Evolutionary conservation across 192 early-diverging fungal genomes (phyloP).

Genomic region (Podila clonocystis): DNA sequence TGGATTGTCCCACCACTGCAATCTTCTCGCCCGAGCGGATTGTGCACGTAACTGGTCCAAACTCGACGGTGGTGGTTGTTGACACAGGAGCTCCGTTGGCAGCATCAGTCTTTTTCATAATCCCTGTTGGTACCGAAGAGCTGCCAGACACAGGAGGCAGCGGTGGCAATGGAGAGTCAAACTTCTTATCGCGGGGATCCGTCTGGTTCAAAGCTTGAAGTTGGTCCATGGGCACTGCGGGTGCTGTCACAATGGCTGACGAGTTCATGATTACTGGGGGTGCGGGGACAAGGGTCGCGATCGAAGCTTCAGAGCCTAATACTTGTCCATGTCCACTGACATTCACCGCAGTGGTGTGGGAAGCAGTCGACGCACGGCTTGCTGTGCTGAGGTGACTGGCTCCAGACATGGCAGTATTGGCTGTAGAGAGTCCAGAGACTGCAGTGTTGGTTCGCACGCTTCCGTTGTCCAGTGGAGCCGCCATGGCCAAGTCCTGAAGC

Average conservation of each 20-base stretch:
- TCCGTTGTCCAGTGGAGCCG: constrained; percentile 8
- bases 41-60: constrained; percentile 37
- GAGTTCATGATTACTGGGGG: constrained; percentile 16
- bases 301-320: constrained; percentile 16
- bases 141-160: constrained; percentile 6
- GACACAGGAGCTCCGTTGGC: not conserved
- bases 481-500: constrained; percentile 1
- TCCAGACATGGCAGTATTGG: constrained; percentile 25
- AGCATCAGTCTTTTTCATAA: not conserved
- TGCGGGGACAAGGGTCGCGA: constrained; percentile 27
- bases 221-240: constrained; percentile 23
- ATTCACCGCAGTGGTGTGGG: constrained; percentile 14
- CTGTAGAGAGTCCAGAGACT: constrained; percentile 11
- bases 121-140: not conserved
- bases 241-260: constrained; percentile 7
- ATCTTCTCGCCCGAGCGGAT: constrained; percentile 40
- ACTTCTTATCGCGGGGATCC: not conserved
- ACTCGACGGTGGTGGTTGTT: not conserved
- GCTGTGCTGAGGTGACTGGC: constrained; percentile 18
- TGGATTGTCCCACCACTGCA: constrained; percentile 38
- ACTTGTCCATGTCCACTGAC: constrained; percentile 3
- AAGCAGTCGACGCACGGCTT: constrained; percentile 2
- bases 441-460: constrained; percentile 31
- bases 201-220: constrained; percentile 13
- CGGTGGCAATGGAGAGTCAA: constrained; percentile 36